phyloP scores from a whole-genome alignment of 805 yeast genomes.

The Myxozyma udenii region DNA sequence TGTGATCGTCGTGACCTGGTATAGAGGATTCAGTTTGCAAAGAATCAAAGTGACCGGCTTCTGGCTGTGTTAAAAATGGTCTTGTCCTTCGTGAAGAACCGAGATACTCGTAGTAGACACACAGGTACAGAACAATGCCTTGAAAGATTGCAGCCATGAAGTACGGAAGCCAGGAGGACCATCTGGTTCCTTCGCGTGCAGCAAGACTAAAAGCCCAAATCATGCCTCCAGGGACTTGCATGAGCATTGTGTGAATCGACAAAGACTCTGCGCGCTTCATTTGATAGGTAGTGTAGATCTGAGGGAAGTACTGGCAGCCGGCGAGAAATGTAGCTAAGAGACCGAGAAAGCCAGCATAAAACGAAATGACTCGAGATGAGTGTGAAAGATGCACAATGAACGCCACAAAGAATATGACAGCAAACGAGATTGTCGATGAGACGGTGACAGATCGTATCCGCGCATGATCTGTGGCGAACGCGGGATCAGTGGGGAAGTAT shows the following conservation, averaged over 20 bases:
- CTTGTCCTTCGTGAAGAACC: too few species aligned
- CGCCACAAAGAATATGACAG: constrained; percentile 40
- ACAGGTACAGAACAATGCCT: constrained; percentile 57
- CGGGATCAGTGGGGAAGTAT: constrained; percentile 18
- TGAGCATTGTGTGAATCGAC: constrained; percentile 73
- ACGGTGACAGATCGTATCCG: constrained; percentile 26
- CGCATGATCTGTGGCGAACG: background rate
- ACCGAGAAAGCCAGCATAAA: constrained; percentile 57
- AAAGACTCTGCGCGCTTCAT: constrained; percentile 77
- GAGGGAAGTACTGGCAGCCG: constrained; percentile 74
- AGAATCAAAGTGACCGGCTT: background rate
- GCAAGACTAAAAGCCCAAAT: constrained; percentile 72
- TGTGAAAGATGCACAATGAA: constrained; percentile 20
- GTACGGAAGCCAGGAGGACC: constrained; percentile 86
- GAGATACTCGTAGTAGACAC: constrained; percentile 48
- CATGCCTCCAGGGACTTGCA: constrained; percentile 89
- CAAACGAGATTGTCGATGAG: constrained; percentile 42
- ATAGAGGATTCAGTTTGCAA: background rate
- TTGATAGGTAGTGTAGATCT: constrained; percentile 62
- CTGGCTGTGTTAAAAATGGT: background rate
- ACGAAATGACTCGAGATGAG: background rate
- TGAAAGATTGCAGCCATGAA: constrained; percentile 69
- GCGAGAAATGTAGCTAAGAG: constrained; percentile 62
- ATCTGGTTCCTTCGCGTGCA: constrained; percentile 68
- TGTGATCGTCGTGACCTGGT: constrained; percentile 5